phyloP scores from a whole-genome alignment of 495 filamentous ascomycete species.

The Lentithecium fluviatile region DNA sequence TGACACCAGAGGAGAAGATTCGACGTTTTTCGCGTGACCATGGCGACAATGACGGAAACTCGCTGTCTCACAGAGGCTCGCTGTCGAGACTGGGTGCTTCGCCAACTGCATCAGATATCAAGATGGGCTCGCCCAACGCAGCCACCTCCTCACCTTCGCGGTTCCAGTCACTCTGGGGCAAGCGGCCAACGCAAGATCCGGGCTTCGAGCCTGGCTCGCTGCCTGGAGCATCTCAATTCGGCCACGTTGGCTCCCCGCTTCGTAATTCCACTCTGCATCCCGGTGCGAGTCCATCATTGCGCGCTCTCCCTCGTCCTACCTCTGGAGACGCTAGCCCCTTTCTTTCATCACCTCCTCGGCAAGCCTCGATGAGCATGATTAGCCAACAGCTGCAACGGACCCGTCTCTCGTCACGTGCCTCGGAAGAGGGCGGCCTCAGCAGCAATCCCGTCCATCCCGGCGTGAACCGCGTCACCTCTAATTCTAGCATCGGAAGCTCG shows the following conservation, averaged over 20 bases:
- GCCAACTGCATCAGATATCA: conserved; percentile 52
- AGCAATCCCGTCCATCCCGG: conserved; percentile 29
- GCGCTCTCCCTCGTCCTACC: conserved; percentile 51
- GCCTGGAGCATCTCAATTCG: conserved; percentile 58
- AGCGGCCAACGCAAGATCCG: conserved; percentile 49
- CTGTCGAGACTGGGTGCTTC: conserved; percentile 57
- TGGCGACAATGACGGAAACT: conserved; percentile 40
- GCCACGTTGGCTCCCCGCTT: conserved; percentile 89
- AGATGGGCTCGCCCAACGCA: conserved; percentile 70
- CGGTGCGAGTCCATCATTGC: conserved; percentile 65
- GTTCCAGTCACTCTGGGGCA: conserved; percentile 79
- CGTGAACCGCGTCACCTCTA: conserved; percentile 24
- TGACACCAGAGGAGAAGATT: conserved; percentile 86
- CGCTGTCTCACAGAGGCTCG: conserved; percentile 54
- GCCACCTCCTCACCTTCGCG: conserved; percentile 77
- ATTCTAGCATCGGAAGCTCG: conserved; percentile 28
- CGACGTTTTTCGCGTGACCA: conserved; percentile 76
- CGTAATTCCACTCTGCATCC: conserved; percentile 71
- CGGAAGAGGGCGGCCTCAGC: conserved; percentile 21
- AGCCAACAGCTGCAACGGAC: conserved; percentile 50
- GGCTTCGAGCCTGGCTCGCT: conserved; percentile 39
- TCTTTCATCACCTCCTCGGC: conserved; percentile 64
- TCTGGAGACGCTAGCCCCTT: conserved; percentile 63
- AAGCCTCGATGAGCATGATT: conserved; percentile 48
- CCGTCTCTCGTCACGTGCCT: conserved; percentile 39